Evolutionary conservation across 257 asterid species (phyloP), one percentile per base, ranked within the genome.

Genomic region (Plectranthus barbatus): DNA sequence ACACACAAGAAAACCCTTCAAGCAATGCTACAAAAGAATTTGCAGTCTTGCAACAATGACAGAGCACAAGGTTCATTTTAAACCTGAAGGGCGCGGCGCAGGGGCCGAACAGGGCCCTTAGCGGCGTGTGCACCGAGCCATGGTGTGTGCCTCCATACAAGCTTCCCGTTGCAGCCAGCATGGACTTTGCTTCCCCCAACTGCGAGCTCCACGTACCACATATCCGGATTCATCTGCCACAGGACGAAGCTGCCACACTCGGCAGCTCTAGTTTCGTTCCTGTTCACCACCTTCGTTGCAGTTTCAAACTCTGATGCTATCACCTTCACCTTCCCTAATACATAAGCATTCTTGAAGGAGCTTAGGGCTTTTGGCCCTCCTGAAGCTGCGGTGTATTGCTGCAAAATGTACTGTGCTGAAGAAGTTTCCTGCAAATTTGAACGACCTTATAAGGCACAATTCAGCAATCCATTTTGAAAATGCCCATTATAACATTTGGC

Each of bases 41-140:
- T 8, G 11, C 9, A 34, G 10, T 4, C 37, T 4, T 31, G 6
- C 8, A 6, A 31, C 13, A 49, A 7, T 10, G 42, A 9, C 17
- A 47, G 31, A 40, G 13, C 19, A 34, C 6, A 33, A 12, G 9
- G 14, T 10, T 34, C 7, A 4, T 9, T 4, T 29, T 19, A 51
- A 62, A 88, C 96, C 92, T 88, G 95, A 69, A 88, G 95, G 42
- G 95, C 76, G 48, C 96, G 96, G 19, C 96, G 80, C 40, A 88
- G 67, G 6, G 95, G 95, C 69, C 96, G 60, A 70, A 84, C 85
- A 0, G n/a, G n/a, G n/a, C n/a, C n/a, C n/a, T n/a, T n/a, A n/a
- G n/a, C n/a, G n/a, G n/a, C n/a, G n/a, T n/a, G 96, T 0, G 87
- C 83, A 7, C 96, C 95, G 58, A 88, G 96, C 96, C 96, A 88